Conservation (phyloP, 805 yeast genomes). For the Ogataea trehalophila region DNA sequence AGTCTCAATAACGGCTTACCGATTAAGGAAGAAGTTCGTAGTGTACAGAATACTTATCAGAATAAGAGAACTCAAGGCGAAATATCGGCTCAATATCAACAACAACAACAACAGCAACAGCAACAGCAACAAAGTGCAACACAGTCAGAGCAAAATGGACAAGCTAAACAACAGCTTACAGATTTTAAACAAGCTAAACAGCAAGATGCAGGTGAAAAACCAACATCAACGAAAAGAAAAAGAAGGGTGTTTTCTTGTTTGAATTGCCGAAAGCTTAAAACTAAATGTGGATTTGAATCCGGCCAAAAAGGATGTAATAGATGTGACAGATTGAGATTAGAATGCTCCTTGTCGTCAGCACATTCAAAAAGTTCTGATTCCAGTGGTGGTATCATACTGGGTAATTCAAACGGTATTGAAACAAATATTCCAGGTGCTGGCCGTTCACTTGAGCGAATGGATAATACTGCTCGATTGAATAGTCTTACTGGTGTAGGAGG, state of each 20-base stretch:
- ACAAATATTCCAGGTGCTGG: not conserved
- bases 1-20: not conserved
- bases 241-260: constrained; percentile 38
- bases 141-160: no score
- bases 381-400: no score
- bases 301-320: constrained; percentile 44
- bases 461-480: not conserved
- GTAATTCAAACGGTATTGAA: not conserved
- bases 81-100: no score
- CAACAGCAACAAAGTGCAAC: no score
- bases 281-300: constrained; percentile 51
- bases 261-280: constrained; percentile 50
- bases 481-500: not conserved
- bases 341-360: constrained; percentile 39
- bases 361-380: not conserved
- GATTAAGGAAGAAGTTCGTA: no score
- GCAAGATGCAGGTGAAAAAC: not conserved
- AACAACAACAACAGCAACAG: no score
- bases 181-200: not conserved
- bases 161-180: not conserved
- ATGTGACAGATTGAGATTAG: constrained; percentile 42
- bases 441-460: not conserved
- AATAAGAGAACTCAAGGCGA: no score
- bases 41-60: no score
- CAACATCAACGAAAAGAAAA: constrained; percentile 14